Conservation (phyloP, 1,284 basidiomycete genomes). For the Phylloporus sp. region DNA sequence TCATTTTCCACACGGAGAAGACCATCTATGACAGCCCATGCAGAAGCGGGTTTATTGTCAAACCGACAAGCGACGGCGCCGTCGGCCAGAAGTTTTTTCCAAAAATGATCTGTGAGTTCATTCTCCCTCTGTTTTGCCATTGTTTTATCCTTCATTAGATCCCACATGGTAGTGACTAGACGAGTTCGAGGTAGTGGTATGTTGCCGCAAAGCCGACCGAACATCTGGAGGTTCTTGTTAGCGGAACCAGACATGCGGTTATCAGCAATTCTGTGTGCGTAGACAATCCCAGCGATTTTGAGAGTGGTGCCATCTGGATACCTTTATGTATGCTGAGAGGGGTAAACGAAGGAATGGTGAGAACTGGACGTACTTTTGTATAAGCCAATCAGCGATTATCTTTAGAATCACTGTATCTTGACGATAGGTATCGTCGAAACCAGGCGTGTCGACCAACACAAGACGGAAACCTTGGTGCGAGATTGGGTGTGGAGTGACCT, state of each 20-base stretch:
- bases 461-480: neutral
- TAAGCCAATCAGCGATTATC: conserved; percentile 32
- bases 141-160: conserved; percentile 13
- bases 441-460: conserved; percentile 33
- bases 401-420: conserved; percentile 30
- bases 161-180: conserved; percentile 46
- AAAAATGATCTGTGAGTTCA: conserved; percentile 32
- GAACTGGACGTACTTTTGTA: conserved; percentile 17
- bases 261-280: conserved; percentile 54
- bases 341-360: neutral
- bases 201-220: conserved; percentile 36
- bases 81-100: conserved; percentile 32
- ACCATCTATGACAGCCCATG: conserved; percentile 10
- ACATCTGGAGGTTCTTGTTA: conserved; percentile 48
- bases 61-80: conserved; percentile 33
- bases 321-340: conserved; percentile 3
- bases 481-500: conserved; percentile 11
- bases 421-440: conserved; percentile 31
- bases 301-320: conserved; percentile 15
- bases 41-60: neutral
- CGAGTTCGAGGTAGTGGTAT: conserved; percentile 31
- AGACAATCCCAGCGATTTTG: conserved; percentile 47
- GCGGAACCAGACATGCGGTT: conserved; percentile 49
- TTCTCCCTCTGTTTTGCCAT: conserved; percentile 23
- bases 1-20: neutral